Evolutionary conservation across 352 stramenopile species (phyloP), one percentile per base, ranked within the genome.

Genomic region (Phytophthora brassicae): DNA sequence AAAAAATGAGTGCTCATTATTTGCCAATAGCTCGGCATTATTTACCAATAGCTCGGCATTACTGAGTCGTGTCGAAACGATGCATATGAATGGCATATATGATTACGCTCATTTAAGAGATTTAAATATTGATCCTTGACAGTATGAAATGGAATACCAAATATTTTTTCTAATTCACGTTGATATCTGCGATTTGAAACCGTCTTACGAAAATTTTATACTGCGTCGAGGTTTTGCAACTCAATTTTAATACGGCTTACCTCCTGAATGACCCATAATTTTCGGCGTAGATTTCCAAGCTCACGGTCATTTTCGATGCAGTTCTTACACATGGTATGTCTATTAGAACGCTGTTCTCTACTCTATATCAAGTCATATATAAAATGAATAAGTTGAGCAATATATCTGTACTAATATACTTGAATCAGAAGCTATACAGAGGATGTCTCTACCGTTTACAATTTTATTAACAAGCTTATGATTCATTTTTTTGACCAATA

Each of bases 221-320:
- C 11, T 51, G 56, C 36, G 56, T 52, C 45, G 35, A 55, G 38
- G 51, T 56, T 56, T 14, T 45, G 0, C 17, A 64, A 31, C 56
- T 64, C 56, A 44, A 46, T 57, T n/a, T 64, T 64, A 23, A 64
- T 47, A n/a, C 26, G 14, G 49, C 47, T 47, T 28, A 64, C 43
- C 24, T 55, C 43, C 26, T 55, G 55, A 54, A 61, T 54, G 17
- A 51, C n/a, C 44, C 44, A 51, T 12, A 51, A 13, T 24, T 51
- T 51, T n/a, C 44, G 31, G 2, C 36, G 38, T n/a, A 63, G n/a
- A 26, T 50, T 35, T 31, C 3, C 45, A 43, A 63, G 44, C 36
- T 63, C 56, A 52, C 26, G 35, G 24, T 63, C 4, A 28, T 56
- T 56, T 26, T 56, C 17, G 56, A 56, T 8, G 35, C 49, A 56